A percentile compares a stretch with the other conserved stretches of the same genome.
These are phyloP conservation scores for Daedalea quercina DNA, from an alignment of 768 basidiomycete genomes.

Conservation along the genomic window DNA sequence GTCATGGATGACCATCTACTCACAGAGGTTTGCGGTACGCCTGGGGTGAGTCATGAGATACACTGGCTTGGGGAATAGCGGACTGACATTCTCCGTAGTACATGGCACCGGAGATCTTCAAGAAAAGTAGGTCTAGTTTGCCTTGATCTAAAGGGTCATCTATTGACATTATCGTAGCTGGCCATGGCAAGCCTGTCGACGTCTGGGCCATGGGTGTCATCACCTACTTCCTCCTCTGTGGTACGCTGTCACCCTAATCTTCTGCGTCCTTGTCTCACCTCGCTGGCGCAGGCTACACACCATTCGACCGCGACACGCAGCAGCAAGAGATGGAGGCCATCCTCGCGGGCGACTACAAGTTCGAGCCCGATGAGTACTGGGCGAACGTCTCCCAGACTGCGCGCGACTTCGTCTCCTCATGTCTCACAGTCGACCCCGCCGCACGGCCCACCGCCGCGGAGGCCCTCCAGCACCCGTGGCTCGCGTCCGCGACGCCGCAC, in stretches of 20 bases:
- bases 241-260: conserved; percentile 17
- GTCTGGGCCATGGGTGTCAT: conserved; percentile 99
- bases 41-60: conserved; percentile 47
- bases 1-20: conserved; percentile 85
- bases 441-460: conserved; percentile 75
- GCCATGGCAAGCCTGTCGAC: conserved; percentile 93
- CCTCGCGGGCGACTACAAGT: conserved; percentile 87
- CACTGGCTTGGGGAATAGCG: background rate
- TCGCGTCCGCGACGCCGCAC: conserved; percentile 62
- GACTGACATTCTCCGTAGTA: conserved; percentile 39
- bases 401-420: conserved; percentile 72
- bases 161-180: conserved; percentile 39
- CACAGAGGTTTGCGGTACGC: conserved; percentile 95
- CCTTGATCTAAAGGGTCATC: background rate
- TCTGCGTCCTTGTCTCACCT: background rate
- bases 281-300: conserved; percentile 82
- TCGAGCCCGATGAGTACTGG: conserved; percentile 88
- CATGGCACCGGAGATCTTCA: conserved; percentile 96
- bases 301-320: conserved; percentile 89
- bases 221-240: conserved; percentile 90
- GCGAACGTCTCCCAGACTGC: conserved; percentile 76
- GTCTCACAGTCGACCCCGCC: conserved; percentile 79
- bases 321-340: conserved; percentile 94
- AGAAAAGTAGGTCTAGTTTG: conserved; percentile 55
- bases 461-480: conserved; percentile 75